Evolutionary conservation across 768 basidiomycete genomes (phyloP), one percentile per base, ranked within the genome.

Genomic region (Dentipellis sp.): DNA sequence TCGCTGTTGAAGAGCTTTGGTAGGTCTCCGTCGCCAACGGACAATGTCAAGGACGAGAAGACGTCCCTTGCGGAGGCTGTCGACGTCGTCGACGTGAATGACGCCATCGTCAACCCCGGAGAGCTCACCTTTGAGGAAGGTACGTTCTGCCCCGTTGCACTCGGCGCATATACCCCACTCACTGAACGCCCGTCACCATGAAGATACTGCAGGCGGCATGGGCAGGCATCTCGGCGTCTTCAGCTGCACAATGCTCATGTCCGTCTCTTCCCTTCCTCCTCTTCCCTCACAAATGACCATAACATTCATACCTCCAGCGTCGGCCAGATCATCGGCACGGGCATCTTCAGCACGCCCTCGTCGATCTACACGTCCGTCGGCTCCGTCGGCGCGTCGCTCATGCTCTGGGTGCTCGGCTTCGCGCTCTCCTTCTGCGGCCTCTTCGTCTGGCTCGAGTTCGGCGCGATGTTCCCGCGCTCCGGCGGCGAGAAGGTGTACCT

Each of bases 361-460:
- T 78, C 78, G 0, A 83, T 84, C 61, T 72, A 83, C 34, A 71
- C 66, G 0, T 77, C 79, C 0, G 82, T 83, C 0, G 78, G 77
- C 11, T 81, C 80, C 8, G 69, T 83, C n/a, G 82, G 81, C 19
- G 81, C 82, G 0, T 82, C 80, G 0, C 68, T 83, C 52, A 76
- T 83, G 75, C 76, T 82, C 17, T 84, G 81, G 82, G 77, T 83
- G 1, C 76, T 82, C 19, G 82, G 82, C 4, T 52, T 52, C 51
- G 60, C 75, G 1, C 72, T 83, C 2, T 82, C 81, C 0, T 78
- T 78, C 58, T 83, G 78, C 54, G 81, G 81, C 0, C 66, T 82
- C 9, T 82, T 83, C 63, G 76, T 83, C 55, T 83, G 80, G 80
- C 75, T 83, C 21, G 81, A 84, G 58, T 77, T 78, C 50, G 83